Base-by-base conservation (phyloP, 1,284 basidiomycete genomes). In the Fistulinella staudtii region DNA sequence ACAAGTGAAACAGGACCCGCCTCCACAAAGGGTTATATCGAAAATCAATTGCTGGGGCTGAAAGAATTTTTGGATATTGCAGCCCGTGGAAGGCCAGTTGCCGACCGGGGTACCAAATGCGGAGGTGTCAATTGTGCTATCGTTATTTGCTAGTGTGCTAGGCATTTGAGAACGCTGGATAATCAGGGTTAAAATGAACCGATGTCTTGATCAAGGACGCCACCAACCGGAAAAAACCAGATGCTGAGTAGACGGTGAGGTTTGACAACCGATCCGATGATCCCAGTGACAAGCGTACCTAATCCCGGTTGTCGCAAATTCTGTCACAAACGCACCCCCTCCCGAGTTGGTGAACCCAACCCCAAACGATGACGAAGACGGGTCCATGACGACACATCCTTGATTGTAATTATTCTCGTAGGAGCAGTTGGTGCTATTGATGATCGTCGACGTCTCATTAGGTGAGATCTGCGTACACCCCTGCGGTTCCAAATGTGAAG, bases 1-100 rank as follows among this genome's bases (percentile, higher is more conserved):
- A 17, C 31, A 24, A 36, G 15, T 13, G 13, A 39, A 22, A 46
- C 31, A n/a, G 15, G 17, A 52, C 60, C 25, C 28, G 62, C 60
- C 64, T 56, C 84, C 83, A 51, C 88, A 90, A 10, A 89, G 75
- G 1, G 86, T 85, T 48, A 87, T 87, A 60, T 84, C 79, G 52
- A 89, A 79, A 24, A 87, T 79, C 36, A 89, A 71, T 43, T 77
- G 70, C 56, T 89, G 84, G 0, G 80, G 64, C 36, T 72, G 61
- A 63, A 91, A 90, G 67, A 75, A 85, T 28, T 70, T 61, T 43
- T 68, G 64, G 25, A 86, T 73, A 39, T 75, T 66, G 61, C 88
- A 90, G 13, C 74, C 70, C 8, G 72, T 66, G 5, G 74, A 65
- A 1, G 81, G 76, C 75, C 80, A 90, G 53, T 82, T 82, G 0